phyloP scores from a whole-genome alignment of 768 basidiomycete species.

The Cystofilobasidium capitatum region DNA sequence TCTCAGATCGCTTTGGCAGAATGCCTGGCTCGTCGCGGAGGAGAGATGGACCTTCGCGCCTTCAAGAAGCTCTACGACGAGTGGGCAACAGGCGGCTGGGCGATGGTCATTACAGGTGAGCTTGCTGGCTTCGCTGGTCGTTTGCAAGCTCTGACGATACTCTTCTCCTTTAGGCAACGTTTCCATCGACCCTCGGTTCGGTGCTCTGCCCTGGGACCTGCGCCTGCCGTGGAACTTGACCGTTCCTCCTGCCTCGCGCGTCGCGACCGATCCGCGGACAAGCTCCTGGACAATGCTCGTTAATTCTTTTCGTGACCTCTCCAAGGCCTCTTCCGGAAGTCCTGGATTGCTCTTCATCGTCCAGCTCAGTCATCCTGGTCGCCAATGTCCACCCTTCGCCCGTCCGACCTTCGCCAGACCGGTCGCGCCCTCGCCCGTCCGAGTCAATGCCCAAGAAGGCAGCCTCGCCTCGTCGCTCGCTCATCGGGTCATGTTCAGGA shows the following conservation, averaged over 20 bases:
- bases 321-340: neutral
- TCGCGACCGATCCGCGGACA: conserved; percentile 19
- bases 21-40: conserved; percentile 55
- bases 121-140: conserved; percentile 14
- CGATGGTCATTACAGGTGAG: conserved; percentile 53
- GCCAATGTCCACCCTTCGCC: conserved; percentile 72
- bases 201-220: conserved; percentile 32
- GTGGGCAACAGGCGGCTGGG: conserved; percentile 74
- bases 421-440: conserved; percentile 52
- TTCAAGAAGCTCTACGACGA: conserved; percentile 59
- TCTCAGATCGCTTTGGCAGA: conserved; percentile 82
- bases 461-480: conserved; percentile 41
- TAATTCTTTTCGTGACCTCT: conserved; percentile 9
- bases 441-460: conserved; percentile 29
- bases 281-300: neutral
- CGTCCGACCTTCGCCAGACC: conserved; percentile 54
- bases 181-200: conserved; percentile 33
- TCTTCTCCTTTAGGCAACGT: conserved; percentile 46
- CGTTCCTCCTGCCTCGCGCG: conserved; percentile 20
- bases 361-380: conserved; percentile 68
- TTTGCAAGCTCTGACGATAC: conserved; percentile 48
- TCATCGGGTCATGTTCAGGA: conserved; percentile 53
- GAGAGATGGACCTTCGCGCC: conserved; percentile 60
- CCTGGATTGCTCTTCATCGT: conserved; percentile 52
- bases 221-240: conserved; percentile 21